Conservation (phyloP, 768 basidiomycete species). For the Boletus reticulatus region DNA sequence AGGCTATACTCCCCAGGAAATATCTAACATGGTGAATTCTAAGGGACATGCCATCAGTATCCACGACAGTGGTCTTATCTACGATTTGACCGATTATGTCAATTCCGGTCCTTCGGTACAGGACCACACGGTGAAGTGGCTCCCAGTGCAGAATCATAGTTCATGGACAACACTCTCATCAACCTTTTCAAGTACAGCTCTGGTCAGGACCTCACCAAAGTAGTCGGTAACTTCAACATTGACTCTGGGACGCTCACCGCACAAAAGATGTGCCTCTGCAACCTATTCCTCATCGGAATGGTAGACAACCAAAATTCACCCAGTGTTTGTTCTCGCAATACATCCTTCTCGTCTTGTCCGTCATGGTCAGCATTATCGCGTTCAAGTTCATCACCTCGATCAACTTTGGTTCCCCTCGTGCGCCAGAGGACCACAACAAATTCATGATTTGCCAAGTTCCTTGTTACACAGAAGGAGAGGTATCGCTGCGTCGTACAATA, state of each 20-base stretch:
- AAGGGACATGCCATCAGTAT: conserved; percentile 67
- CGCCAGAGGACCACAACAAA: too few species aligned
- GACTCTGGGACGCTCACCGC: conserved; percentile 57
- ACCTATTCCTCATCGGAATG: too few species aligned
- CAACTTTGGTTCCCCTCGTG: too few species aligned
- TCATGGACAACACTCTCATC: conserved; percentile 83
- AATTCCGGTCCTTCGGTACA: conserved; percentile 60
- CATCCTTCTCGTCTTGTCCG: too few species aligned
- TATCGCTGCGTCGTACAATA: conserved; percentile 27
- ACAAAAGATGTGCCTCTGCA: conserved; percentile 83
- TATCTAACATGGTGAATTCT: conserved; percentile 64
- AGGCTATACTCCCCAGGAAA: conserved; percentile 77
- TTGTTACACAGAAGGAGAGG: too few species aligned
- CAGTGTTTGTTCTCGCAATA: too few species aligned
- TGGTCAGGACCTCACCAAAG: conserved; percentile 80
- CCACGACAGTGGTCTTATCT: conserved; percentile 79
- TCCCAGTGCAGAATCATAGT: conserved; percentile 46
- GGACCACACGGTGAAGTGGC: conserved; percentile 51
- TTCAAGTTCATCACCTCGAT: too few species aligned
- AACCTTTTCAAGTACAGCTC: conserved; percentile 73
- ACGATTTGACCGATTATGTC: conserved; percentile 84
- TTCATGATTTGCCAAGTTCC: too few species aligned
- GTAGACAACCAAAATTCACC: too few species aligned
- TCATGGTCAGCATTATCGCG: too few species aligned
- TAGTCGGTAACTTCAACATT: conserved; percentile 59